Evolutionary conservation across 2,329 filamentous ascomycete genomes (phyloP).

Genomic region (Hyphodiscus sp.): DNA sequence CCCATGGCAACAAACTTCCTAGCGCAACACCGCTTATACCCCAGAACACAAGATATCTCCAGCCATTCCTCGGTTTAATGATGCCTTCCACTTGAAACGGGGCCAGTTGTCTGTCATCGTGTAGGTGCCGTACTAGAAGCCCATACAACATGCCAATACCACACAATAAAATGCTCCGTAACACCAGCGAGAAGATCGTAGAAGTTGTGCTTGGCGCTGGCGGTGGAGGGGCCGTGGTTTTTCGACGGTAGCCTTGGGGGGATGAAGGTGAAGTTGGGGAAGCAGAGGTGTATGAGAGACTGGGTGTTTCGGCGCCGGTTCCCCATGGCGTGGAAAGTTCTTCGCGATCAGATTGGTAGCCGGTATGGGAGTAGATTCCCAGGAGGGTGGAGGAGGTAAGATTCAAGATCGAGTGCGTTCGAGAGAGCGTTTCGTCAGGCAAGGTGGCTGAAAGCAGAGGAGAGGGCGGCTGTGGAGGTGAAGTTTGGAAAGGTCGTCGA

Average conservation of each 20-base stretch:
- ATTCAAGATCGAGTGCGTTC: conserved; percentile 75
- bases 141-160: conserved; percentile 78
- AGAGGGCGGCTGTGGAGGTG: conserved; percentile 44
- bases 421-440: conserved; percentile 55
- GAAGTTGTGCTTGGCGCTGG: conserved; percentile 27
- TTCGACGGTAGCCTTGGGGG: conserved; percentile 4
- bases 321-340: conserved; percentile 69
- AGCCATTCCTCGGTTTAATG: conserved; percentile 40
- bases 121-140: conserved; percentile 70
- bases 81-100: conserved; percentile 48
- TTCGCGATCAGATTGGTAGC: conserved; percentile 43
- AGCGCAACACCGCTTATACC: conserved; percentile 70
- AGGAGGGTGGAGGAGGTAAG: conserved; percentile 83
- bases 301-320: conserved; percentile 68
- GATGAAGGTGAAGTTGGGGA: background rate
- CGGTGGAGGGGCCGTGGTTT: conserved; percentile 18
- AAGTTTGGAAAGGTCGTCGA: conserved; percentile 60
- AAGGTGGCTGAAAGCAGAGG: conserved; percentile 49
- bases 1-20: conserved; percentile 75
- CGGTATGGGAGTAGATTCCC: conserved; percentile 77
- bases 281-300: conserved; percentile 2
- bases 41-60: conserved; percentile 74
- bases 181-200: conserved; percentile 36
- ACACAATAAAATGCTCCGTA: conserved; percentile 64
- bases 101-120: conserved; percentile 59